Base-by-base conservation (phyloP, 257 asterid genomes). In the Striga asiatica region DNA sequence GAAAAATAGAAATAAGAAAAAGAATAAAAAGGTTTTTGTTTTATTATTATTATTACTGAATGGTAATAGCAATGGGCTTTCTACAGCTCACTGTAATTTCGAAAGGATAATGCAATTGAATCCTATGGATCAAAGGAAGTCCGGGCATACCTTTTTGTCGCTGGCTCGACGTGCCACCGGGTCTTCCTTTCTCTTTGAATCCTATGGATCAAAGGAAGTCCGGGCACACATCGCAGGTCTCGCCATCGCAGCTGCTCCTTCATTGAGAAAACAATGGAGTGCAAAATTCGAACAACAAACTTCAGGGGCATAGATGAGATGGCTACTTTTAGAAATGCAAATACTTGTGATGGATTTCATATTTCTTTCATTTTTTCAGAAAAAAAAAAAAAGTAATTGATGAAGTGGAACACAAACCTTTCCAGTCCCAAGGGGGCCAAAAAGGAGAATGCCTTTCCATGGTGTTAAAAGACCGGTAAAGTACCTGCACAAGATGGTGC, bases 361-460 rank as follows among this genome's bases (percentile, higher is more conserved):
- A n/a, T n/a, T n/a, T n/a, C n/a, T n/a, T n/a, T n/a, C 35, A 59
- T 17, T 32, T n/a, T n/a, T n/a, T n/a, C n/a, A n/a, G n/a, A n/a
- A n/a, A 11, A 7, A 27, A 7, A 38, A 22, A 31, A 43, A 39
- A 68, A 14, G 31, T 9, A 8, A 21, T 6, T 32, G 41, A 27
- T 53, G 38, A 67, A 43, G 54, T 41, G 47, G 72, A 47, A 23
- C 43, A 79, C 78, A 65, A 61, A 83, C 97, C 98, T 92, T 92
- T 72, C 98, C 97, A 5, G 98, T 92, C 80, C 98, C 98, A 41
- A 95, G 95, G 50, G 97, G 97, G 3, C 98, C 97, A 74, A 92
- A 91, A 61, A 92, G 98, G 67, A 92, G 97, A 72, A 92, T 88
- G 55, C 98, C 98, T 71, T 92, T 92, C 98, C 98, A 92, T 45